Conservation (phyloP, 352 stramenopile species). For the Phytopythium delawarense region DNA sequence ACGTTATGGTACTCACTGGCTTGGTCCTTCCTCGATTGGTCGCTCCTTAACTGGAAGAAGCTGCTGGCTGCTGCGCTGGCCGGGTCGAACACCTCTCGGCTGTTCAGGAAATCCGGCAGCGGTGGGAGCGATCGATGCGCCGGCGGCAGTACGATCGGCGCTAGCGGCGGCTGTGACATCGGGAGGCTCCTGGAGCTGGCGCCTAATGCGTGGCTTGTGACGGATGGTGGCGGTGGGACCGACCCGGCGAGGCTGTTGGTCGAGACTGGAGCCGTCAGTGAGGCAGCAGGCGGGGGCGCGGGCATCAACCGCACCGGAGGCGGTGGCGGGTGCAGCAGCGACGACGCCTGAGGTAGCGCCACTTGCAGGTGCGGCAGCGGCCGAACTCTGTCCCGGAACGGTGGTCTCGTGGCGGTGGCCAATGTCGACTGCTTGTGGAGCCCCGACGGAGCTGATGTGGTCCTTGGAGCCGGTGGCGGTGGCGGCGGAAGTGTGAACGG, state of each 20-base stretch:
- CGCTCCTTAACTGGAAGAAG: slow-evolving; percentile 46
- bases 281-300: slow-evolving; percentile 6
- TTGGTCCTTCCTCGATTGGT: slow-evolving; percentile 41
- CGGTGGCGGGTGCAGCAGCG: slow-evolving; percentile 30
- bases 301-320: slow-evolving; percentile 28
- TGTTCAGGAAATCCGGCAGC: slow-evolving; percentile 63
- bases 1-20: slow-evolving; percentile 34
- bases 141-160: slow-evolving; percentile 50
- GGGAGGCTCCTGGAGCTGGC: neutral
- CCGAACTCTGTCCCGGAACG: slow-evolving; percentile 25
- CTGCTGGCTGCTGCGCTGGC: slow-evolving; percentile 22
- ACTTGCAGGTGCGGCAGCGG: slow-evolving; percentile 51
- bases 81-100: slow-evolving; percentile 53
- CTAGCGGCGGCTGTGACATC: slow-evolving; percentile 24
- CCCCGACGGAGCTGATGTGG: slow-evolving; percentile 11
- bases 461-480: slow-evolving; percentile 6
- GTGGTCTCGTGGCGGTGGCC: neutral
- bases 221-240: neutral
- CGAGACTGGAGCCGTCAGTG: neutral
- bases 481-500: slow-evolving; percentile 38
- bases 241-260: neutral
- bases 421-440: slow-evolving; percentile 9
- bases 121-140: slow-evolving; percentile 47
- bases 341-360: slow-evolving; percentile 38
- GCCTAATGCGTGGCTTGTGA: neutral